These are phyloP conservation scores for Penicillium canescens DNA, from an alignment of 495 filamentous ascomycete genomes.

Conservation along the genomic window DNA sequence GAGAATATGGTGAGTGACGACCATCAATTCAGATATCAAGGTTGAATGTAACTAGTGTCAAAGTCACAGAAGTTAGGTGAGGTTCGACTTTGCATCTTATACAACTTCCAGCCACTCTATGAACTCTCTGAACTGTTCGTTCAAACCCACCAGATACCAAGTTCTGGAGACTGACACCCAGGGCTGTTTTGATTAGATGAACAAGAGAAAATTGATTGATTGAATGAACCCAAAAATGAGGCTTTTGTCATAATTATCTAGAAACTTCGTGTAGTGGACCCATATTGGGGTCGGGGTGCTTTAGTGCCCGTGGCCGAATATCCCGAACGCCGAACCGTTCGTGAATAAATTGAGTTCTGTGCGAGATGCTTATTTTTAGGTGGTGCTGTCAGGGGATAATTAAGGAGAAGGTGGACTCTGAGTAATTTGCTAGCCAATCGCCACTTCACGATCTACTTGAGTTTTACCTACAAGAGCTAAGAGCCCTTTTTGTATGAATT, in stretches of 20 bases:
- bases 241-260: neutral
- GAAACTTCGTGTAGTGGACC: constrained; percentile 6
- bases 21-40: neutral
- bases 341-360: neutral
- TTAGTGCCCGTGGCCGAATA: constrained; percentile 1
- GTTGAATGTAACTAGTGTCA: neutral
- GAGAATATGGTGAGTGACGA: neutral
- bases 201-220: neutral
- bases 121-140: too few species aligned
- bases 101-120: neutral
- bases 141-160: neutral
- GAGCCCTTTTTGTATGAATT: too few species aligned
- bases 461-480: neutral
- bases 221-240: constrained; percentile 9
- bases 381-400: constrained; percentile 6
- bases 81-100: neutral
- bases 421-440: neutral
- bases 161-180: neutral
- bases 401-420: constrained; percentile 9
- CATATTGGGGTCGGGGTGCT: neutral
- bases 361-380: constrained; percentile 17
- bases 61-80: neutral
- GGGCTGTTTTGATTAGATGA: constrained; percentile 4
- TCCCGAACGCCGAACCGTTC: constrained; percentile 19
- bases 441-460: neutral